Conservation (phyloP, 805 yeast species). For the Aciculoconidium aculeatum region DNA sequence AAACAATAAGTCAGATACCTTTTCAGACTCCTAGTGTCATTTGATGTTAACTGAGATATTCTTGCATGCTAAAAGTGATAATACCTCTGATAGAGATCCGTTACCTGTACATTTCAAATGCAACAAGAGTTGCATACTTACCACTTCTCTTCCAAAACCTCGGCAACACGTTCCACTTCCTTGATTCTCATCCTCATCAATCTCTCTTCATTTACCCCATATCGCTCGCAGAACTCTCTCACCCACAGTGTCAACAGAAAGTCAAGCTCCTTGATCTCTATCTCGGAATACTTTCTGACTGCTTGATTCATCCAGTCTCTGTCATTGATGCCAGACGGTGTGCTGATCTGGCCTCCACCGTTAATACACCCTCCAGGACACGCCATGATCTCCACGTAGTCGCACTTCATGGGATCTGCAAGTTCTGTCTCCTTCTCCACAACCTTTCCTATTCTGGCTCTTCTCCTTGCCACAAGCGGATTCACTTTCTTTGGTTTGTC, state of each 20-base stretch:
- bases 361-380: slow-evolving; percentile 97
- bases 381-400: slow-evolving; percentile 93
- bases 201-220: slow-evolving; percentile 28
- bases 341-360: slow-evolving; percentile 87
- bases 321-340: slow-evolving; percentile 30
- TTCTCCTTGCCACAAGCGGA: slow-evolving; percentile 40
- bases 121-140: slow-evolving; percentile 14
- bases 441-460: slow-evolving; percentile 29
- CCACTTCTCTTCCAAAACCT: slow-evolving; percentile 56
- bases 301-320: slow-evolving; percentile 43
- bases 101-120: too few species aligned
- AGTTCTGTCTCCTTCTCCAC: slow-evolving; percentile 13
- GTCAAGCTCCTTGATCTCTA: too few species aligned
- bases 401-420: slow-evolving; percentile 63
- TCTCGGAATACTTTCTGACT: slow-evolving; percentile 27
- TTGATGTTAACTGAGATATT: too few species aligned
- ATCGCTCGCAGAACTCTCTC: slow-evolving; percentile 22
- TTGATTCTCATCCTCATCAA: slow-evolving; percentile 42
- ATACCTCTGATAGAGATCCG: too few species aligned
- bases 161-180: slow-evolving; percentile 42
- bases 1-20: too few species aligned
- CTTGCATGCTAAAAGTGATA: too few species aligned
- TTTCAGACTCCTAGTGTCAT: too few species aligned
- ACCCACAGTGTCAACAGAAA: slow-evolving; percentile 27
- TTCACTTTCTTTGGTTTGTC: slow-evolving; percentile 17